Evolutionary conservation across 495 filamentous ascomycete genomes (phyloP), one percentile per base, ranked within the genome.

Genomic region (Astrothelium macrocarpum): DNA sequence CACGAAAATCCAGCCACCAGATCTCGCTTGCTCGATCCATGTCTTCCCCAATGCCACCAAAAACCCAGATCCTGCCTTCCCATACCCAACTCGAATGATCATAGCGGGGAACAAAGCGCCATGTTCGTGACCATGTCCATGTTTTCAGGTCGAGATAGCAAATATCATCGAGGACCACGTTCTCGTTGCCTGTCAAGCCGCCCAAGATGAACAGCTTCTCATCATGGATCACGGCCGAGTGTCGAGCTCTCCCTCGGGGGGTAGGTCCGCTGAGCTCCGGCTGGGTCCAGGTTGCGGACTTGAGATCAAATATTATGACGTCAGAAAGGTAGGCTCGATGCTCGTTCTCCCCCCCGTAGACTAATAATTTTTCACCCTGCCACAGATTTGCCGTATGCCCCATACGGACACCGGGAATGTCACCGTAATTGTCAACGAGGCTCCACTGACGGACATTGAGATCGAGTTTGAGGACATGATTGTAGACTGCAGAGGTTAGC

Each of bases 381-480:
- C 95, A 97, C 18, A 97, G 80, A 32, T 87, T 94, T n/a, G 94
- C 91, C 32, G 94, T 97, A 71, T 98, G 94, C 23, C 93, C 94
- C 94, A 98, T 97, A 71, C 94, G 84, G 32, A 98, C 94, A 23
- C 95, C 94, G 3, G 94, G 94, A 64, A 98, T 98, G 74, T 97
- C 94, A 18, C 94, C 94, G 77, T 95, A 98, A 75, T 98, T 98
- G 74, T 98, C 94, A 11, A 98, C 91, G 25, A 98, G 78, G 43
- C 85, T 93, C 94, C 94, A 98, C 70, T 91, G 89, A 64, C 92
- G 83, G 49, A 86, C 89, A 65, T 87, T 82, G 61, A 98, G 78
- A 73, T 97, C 90, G 32, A 98, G 76, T 67, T 83, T 86, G 58
- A 98, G 79, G 56, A 98, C 94, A 77, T 97, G 95, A 71, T 98